phyloP scores from a whole-genome alignment of 2,329 filamentous ascomycete species.

The Dactylonectria macrodidyma region DNA sequence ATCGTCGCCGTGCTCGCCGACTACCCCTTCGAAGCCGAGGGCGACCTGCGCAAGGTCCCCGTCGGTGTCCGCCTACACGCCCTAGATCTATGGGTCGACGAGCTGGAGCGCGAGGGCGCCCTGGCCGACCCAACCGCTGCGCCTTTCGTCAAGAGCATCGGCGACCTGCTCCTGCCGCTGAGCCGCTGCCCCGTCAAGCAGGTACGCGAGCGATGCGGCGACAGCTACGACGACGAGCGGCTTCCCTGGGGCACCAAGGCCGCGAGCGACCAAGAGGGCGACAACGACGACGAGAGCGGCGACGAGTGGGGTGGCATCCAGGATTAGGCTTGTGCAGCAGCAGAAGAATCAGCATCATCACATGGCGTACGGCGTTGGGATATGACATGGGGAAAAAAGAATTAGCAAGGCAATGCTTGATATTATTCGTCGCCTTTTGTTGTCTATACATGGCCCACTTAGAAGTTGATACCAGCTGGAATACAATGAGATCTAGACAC shows the following conservation, averaged over 20 bases:
- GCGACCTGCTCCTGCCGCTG: slow-evolving; percentile 70
- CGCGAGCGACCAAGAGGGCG: slow-evolving; percentile 51
- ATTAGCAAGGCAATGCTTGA: slow-evolving; percentile 19
- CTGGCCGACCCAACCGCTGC: slow-evolving; percentile 57
- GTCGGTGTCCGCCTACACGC: slow-evolving; percentile 90
- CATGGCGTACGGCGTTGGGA: slow-evolving; percentile 47
- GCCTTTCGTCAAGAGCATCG: slow-evolving; percentile 67
- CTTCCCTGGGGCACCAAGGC: slow-evolving; percentile 70
- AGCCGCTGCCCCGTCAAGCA: slow-evolving; percentile 76
- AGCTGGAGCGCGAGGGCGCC: slow-evolving; percentile 80
- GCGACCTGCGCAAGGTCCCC: slow-evolving; percentile 73
- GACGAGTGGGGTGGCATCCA: slow-evolving; percentile 79
- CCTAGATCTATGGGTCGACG: slow-evolving; percentile 92
- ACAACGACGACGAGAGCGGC: slow-evolving; percentile 57
- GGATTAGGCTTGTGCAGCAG: slow-evolving; percentile 60
- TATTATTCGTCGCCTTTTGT: slow-evolving; percentile 22
- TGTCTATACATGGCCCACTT: slow-evolving; percentile 26
- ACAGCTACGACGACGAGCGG: slow-evolving; percentile 81
- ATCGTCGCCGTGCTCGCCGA: slow-evolving; percentile 48
- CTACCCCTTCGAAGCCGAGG: slow-evolving; percentile 54
- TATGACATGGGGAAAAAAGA: slow-evolving; percentile 33
- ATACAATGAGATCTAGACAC: slow-evolving; percentile 34
- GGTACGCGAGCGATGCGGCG: slow-evolving; percentile 78
- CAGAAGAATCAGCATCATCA: slow-evolving; percentile 13
- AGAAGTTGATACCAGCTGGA: slow-evolving; percentile 44